A percentile compares a stretch with the other conserved stretches of the same genome.
phyloP scores from a whole-genome alignment of 371 early-diverging fungal genomes.

The Fennellomyces sp. region DNA sequence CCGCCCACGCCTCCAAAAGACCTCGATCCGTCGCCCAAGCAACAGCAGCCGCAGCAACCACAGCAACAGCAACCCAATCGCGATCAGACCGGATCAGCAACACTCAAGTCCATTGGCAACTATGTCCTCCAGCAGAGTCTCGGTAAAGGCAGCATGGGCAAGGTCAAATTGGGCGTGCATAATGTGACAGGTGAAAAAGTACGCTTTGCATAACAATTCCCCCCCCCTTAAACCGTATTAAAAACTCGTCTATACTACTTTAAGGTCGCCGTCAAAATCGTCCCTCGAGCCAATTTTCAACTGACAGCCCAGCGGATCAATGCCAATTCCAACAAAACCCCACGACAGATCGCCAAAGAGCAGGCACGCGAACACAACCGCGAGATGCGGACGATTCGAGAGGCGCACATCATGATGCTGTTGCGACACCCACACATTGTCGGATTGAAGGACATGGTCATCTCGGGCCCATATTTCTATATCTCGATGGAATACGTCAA shows the following conservation, averaged over 20 bases:
- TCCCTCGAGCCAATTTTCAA: slow-evolving; percentile 41
- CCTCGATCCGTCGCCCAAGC: slow-evolving; percentile 2
- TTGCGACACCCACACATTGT: slow-evolving; percentile 91
- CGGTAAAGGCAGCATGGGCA: slow-evolving; percentile 51
- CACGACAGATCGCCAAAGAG: slow-evolving; percentile 41
- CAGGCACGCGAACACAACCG: slow-evolving; percentile 65
- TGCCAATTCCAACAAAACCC: slow-evolving; percentile 20
- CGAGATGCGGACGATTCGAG: slow-evolving; percentile 91
- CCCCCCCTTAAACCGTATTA: neutral
- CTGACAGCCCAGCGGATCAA: slow-evolving; percentile 8
- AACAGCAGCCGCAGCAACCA: slow-evolving; percentile 1
- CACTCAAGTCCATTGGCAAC: slow-evolving; percentile 37
- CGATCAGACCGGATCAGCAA: slow-evolving; percentile 13
- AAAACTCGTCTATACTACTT: neutral
- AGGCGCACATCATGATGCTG: slow-evolving; percentile 90
- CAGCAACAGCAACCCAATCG: slow-evolving; percentile 7
- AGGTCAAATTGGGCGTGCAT: slow-evolving; percentile 48
- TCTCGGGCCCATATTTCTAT: slow-evolving; percentile 81
- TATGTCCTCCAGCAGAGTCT: slow-evolving; percentile 42
- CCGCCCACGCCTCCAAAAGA: slow-evolving; percentile 4
- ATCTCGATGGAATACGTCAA: slow-evolving; percentile 93
- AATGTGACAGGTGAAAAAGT: slow-evolving; percentile 51
- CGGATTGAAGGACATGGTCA: slow-evolving; percentile 81
- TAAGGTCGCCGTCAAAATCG: slow-evolving; percentile 52
- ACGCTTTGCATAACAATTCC: neutral